A percentile compares a stretch with the other conserved stretches of the same genome.
Evolutionary conservation across 225 moss, liverwort and hornwort species (phyloP).

Genomic region (Neckera pumila): DNA sequence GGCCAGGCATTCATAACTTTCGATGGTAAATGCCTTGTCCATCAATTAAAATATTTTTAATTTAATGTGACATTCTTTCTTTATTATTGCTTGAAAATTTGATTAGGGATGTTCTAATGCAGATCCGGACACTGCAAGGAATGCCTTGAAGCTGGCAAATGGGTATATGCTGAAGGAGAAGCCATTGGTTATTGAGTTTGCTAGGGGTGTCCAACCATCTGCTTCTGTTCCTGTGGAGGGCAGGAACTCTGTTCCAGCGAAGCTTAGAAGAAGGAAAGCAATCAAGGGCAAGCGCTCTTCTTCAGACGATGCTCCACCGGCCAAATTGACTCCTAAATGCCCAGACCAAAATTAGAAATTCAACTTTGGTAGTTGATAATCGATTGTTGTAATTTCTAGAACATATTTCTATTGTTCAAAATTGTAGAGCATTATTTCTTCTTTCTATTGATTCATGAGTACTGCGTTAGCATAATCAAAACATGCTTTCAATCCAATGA

Average conservation of each 20-base stretch:
- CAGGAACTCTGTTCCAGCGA: not conserved
- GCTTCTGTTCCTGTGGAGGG: not conserved
- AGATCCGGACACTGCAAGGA: slow-evolving; percentile 28
- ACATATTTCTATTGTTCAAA: not conserved
- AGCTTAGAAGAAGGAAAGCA: slow-evolving; percentile 9
- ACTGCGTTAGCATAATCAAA: not conserved
- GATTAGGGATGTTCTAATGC: not conserved
- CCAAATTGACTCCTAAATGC: not conserved
- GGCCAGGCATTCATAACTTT: slow-evolving; percentile 44
- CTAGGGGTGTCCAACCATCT: slow-evolving; percentile 17
- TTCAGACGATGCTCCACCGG: not conserved
- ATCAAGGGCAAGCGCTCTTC: not conserved
- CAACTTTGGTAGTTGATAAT: not conserved
- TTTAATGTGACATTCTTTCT: not conserved
- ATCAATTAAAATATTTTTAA: not conserved
- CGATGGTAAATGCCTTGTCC: slow-evolving; percentile 10
- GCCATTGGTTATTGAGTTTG: slow-evolving; percentile 45
- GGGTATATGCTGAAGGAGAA: slow-evolving; percentile 36
- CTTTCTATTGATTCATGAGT: not conserved
- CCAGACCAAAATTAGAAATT: not conserved
- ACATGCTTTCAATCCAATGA: not conserved
- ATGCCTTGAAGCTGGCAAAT: slow-evolving; percentile 30
- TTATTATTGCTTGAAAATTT: not conserved
- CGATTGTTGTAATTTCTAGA: not conserved
- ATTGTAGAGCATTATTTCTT: not conserved